Percentiles rank a stretch among this genome's conserved stretches.
phyloP scores from a whole-genome alignment of 768 basidiomycete species.

The Lactarius pseudohatsudake region DNA sequence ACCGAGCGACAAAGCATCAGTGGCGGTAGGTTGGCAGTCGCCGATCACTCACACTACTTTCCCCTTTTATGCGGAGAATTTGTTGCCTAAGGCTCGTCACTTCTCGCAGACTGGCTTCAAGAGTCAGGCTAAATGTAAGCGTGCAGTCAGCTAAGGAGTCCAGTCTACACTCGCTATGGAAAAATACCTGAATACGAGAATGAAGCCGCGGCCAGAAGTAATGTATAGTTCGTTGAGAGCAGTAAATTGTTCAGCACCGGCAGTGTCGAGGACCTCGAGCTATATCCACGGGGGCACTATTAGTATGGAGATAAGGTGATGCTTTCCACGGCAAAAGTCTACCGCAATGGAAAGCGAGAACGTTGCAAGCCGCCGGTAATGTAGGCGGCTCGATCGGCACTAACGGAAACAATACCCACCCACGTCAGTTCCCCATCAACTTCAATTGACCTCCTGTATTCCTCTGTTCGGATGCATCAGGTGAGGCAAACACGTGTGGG shows the following conservation, averaged over 20 bases:
- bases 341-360: not conserved
- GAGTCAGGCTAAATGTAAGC: slow-evolving; percentile 58
- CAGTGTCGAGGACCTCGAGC: slow-evolving; percentile 83
- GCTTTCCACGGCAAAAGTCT: not conserved
- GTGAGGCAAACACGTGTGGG: not conserved
- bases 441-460: slow-evolving; percentile 63
- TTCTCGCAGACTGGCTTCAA: slow-evolving; percentile 78
- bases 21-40: not conserved
- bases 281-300: slow-evolving; percentile 33
- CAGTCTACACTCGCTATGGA: not conserved
- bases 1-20: not conserved
- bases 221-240: slow-evolving; percentile 81
- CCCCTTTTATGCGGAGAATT: slow-evolving; percentile 77
- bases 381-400: slow-evolving; percentile 13
- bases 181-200: slow-evolving; percentile 76
- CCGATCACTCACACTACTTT: slow-evolving; percentile 49
- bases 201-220: slow-evolving; percentile 74
- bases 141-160: not conserved
- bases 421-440: slow-evolving; percentile 64
- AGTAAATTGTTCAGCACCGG: slow-evolving; percentile 83
- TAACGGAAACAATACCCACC: slow-evolving; percentile 43
- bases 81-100: slow-evolving; percentile 79
- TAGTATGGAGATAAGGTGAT: not conserved
- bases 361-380: slow-evolving; percentile 6
- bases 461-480: slow-evolving; percentile 46